A percentile compares a stretch with the other conserved stretches of the same genome.
Evolutionary conservation across 73 alveolate genomes (phyloP).

Genomic region (Uronychia binucleata): DNA sequence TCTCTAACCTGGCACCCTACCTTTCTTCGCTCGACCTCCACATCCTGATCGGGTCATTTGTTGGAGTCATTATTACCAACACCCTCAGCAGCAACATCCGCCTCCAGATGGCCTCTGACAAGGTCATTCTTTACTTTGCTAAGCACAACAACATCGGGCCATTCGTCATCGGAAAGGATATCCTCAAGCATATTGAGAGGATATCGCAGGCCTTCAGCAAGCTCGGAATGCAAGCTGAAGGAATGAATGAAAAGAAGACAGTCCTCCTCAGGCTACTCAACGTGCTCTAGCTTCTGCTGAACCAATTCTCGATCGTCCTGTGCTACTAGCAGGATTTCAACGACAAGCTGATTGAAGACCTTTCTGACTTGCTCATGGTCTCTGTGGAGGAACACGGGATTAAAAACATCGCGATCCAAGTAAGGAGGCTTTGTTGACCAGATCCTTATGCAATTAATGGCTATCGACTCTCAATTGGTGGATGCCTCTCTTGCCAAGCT

Average conservation of each 20-base stretch:
- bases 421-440: no score
- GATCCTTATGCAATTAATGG: constrained; percentile 2
- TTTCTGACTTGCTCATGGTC: constrained; percentile 16
- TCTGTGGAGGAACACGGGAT: neutral
- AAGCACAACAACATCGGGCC: constrained; percentile 71
- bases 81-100: constrained; percentile 48
- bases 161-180: constrained; percentile 60
- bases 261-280: constrained; percentile 39
- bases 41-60: constrained; percentile 54
- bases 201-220: constrained; percentile 27
- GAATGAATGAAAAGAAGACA: constrained; percentile 54
- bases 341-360: constrained; percentile 20
- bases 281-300: constrained; percentile 27
- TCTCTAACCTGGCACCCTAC: constrained; percentile 55
- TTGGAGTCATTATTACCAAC: constrained; percentile 57
- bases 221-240: constrained; percentile 22
- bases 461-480: constrained; percentile 26
- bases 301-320: constrained; percentile 50
- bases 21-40: constrained; percentile 55
- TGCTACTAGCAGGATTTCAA: constrained; percentile 37
- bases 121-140: constrained; percentile 63
- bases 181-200: constrained; percentile 51
- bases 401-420: constrained; percentile 20
- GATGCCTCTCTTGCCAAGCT: constrained; percentile 25
- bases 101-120: constrained; percentile 59